Conservation (phyloP, 805 yeast genomes). For the Kodamaea fukazawae region DNA sequence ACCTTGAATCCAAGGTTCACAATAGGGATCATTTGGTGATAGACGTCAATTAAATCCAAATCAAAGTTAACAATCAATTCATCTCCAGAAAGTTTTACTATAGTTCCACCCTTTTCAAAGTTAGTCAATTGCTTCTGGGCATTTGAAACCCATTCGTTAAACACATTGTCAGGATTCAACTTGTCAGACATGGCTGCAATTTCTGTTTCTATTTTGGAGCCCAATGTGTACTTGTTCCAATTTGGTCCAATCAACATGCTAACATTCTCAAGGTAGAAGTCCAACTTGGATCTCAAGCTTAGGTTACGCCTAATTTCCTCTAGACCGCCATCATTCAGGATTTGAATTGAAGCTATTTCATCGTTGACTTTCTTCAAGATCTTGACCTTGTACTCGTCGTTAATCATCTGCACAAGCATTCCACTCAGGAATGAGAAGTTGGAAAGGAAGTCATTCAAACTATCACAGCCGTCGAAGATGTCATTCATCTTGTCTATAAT, state of each 20-base stretch:
- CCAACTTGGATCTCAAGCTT: conserved; percentile 20
- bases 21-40: conserved; percentile 55
- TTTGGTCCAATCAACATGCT: conserved; percentile 28
- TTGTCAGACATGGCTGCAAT: background rate
- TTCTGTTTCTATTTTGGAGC: conserved; percentile 56
- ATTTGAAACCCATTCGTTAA: conserved; percentile 1
- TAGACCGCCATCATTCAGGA: conserved; percentile 1
- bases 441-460: conserved; percentile 27
- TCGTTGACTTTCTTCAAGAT: conserved; percentile 28
- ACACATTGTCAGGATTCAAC: conserved; percentile 5
- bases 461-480: conserved; percentile 23
- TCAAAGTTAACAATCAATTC: conserved; percentile 52
- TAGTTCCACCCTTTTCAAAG: conserved; percentile 11
- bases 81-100: conserved; percentile 12
- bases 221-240: conserved; percentile 45
- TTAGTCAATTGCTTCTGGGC: conserved; percentile 1
- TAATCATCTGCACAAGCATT: conserved; percentile 25
- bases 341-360: conserved; percentile 2
- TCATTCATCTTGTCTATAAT: conserved; percentile 24
- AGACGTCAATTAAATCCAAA: conserved; percentile 35
- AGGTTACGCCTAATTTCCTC: conserved; percentile 6
- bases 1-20: conserved; percentile 50
- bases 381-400: conserved; percentile 34
- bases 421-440: conserved; percentile 17
- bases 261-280: conserved; percentile 24